phyloP scores from a whole-genome alignment of 2,329 filamentous ascomycete species.

The Botryotinia globosa region DNA sequence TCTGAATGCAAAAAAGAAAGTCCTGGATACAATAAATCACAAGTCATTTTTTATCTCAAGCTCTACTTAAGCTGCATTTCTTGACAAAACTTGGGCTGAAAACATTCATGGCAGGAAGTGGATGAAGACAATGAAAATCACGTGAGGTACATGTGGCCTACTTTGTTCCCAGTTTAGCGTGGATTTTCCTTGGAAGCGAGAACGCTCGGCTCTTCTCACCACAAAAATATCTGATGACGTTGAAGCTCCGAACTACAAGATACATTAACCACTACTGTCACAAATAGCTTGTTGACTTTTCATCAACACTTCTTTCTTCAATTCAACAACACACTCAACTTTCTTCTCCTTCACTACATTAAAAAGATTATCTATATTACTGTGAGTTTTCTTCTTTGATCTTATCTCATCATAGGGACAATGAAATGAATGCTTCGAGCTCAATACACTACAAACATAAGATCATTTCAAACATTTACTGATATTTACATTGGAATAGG shows the following conservation, averaged over 20 bases:
- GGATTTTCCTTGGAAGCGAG: slow-evolving; percentile 21
- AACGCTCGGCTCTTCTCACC: slow-evolving; percentile 6
- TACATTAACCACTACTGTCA: slow-evolving; percentile 10
- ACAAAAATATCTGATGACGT: slow-evolving; percentile 23
- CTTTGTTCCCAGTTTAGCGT: slow-evolving; percentile 10
- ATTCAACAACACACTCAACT: not conserved
- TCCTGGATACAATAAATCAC: no score
- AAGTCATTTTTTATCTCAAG: no score
- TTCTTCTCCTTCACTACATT: not conserved
- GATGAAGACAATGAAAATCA: not conserved
- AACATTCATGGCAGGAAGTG: not conserved
- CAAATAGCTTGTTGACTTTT: slow-evolving; percentile 18
- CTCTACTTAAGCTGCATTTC: not conserved
- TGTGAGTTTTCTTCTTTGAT: not conserved
- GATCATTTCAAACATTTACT: slow-evolving; percentile 8
- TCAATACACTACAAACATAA: not conserved
- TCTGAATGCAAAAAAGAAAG: not conserved
- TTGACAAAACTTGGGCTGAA: not conserved
- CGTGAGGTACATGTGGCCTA: not conserved
- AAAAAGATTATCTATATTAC: not conserved
- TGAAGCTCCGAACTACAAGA: slow-evolving; percentile 23
- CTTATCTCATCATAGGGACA: not conserved
- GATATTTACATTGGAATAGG: slow-evolving; percentile 24
- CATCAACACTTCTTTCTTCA: not conserved
- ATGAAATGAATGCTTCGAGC: not conserved